A percentile compares a stretch with the other conserved stretches of the same genome.
Conservation (phyloP, 2,329 filamentous ascomycete genomes). For the Annulohypoxylon truncatum region DNA sequence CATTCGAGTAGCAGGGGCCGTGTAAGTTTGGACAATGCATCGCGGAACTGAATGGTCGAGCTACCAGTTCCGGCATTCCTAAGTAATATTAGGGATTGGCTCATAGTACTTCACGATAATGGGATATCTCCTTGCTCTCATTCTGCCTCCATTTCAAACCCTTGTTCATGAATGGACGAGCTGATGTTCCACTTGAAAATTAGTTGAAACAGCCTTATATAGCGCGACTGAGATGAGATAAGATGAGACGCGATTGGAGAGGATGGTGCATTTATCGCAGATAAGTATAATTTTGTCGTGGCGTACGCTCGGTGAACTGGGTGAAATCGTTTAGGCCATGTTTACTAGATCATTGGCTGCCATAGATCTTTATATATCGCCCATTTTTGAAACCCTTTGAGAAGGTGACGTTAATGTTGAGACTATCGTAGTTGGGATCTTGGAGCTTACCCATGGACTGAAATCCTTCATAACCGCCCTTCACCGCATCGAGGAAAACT, state of each 20-base stretch:
- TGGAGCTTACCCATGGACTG: constrained; percentile 62
- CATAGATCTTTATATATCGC: constrained; percentile 67
- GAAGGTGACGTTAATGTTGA: constrained; percentile 26
- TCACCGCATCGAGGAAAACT: constrained; percentile 68
- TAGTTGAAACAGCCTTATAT: constrained; percentile 10
- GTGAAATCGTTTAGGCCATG: constrained; percentile 3
- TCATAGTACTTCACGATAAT: constrained; percentile 4
- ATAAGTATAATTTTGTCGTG: constrained; percentile 5
- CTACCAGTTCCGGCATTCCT: constrained; percentile 6
- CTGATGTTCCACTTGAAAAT: constrained; percentile 1
- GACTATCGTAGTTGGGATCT: constrained; percentile 10
- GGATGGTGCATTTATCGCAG: neutral
- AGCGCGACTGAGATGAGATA: constrained; percentile 2
- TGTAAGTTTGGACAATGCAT: neutral
- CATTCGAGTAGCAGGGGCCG: constrained; percentile 10
- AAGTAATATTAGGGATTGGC: constrained; percentile 11
- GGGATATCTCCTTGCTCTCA: constrained; percentile 12
- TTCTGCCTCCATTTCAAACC: constrained; percentile 15
- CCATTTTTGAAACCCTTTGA: constrained; percentile 68
- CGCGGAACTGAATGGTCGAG: constrained; percentile 8
- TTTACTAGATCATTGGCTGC: constrained; percentile 55
- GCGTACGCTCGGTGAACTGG: constrained; percentile 9
- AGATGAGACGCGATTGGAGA: constrained; percentile 5
- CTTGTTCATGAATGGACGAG: constrained; percentile 3
- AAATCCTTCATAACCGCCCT: constrained; percentile 62